These are phyloP conservation scores for Nakataea oryzae DNA, from an alignment of 2,329 filamentous ascomycete species.

Conservation along the genomic window DNA sequence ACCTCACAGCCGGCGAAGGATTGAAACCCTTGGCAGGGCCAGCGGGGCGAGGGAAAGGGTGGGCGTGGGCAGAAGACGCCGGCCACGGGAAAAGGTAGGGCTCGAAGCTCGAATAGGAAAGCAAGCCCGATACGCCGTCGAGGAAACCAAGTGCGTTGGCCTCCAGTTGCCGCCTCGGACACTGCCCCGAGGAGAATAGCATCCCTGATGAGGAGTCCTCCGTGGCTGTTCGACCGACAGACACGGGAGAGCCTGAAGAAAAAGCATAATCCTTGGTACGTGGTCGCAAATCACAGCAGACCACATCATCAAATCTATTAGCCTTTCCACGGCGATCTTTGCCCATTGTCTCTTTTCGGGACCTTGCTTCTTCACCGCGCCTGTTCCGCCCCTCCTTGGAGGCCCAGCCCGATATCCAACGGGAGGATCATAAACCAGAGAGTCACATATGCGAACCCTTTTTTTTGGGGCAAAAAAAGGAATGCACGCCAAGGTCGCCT, in stretches of 20 bases:
- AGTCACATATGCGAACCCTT: not conserved
- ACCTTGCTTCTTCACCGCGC: not conserved
- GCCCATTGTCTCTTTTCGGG: not conserved
- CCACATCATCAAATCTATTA: not conserved
- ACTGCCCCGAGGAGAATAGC: not conserved
- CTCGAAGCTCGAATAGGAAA: not conserved
- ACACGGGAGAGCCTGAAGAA: not conserved
- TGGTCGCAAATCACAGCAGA: not conserved
- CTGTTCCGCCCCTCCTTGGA: too few species aligned
- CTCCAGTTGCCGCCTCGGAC: not conserved
- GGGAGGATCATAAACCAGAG: not conserved
- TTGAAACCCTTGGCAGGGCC: not conserved
- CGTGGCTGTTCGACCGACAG: not conserved
- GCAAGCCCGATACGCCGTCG: too few species aligned
- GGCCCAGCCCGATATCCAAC: too few species aligned
- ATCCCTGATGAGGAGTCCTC: too few species aligned
- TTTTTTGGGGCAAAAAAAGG: not conserved
- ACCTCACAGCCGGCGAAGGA: too few species aligned
- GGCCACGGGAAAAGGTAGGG: not conserved
- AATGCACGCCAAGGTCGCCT: not conserved
- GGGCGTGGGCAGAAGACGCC: too few species aligned
- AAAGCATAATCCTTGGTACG: not conserved
- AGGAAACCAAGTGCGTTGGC: not conserved
- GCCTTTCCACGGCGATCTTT: not conserved
- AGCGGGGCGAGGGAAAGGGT: too few species aligned